Conservation (phyloP, 345 rosid genomes). For the Salix arbutifolia region DNA sequence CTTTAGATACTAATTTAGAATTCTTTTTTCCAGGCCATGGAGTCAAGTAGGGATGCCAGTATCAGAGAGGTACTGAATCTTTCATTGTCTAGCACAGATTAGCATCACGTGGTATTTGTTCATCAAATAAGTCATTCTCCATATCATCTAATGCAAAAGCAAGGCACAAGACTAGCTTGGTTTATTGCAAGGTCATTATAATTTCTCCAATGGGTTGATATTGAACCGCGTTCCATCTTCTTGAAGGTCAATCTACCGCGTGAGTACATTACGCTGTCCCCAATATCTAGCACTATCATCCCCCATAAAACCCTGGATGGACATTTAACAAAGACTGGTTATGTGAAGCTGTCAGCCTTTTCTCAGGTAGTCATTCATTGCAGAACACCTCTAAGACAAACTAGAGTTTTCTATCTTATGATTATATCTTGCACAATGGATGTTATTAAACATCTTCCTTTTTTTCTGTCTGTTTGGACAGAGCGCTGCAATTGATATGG, state of each 20-base stretch:
- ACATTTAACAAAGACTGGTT: slow-evolving; percentile 61
- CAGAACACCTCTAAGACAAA: neutral
- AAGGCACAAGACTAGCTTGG: neutral
- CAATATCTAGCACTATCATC: slow-evolving; percentile 74
- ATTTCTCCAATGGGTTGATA: neutral
- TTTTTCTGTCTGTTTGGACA: slow-evolving; percentile 24
- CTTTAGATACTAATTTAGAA: neutral
- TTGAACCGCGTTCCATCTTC: slow-evolving; percentile 12
- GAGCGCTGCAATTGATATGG: slow-evolving; percentile 84
- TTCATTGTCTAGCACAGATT: neutral
- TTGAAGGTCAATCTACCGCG: slow-evolving; percentile 70
- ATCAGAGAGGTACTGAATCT: slow-evolving; percentile 54
- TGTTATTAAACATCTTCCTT: neutral
- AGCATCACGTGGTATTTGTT: no score
- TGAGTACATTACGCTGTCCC: slow-evolving; percentile 71
- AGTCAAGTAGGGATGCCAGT: slow-evolving; percentile 32
- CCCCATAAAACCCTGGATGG: slow-evolving; percentile 73
- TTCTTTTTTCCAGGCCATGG: slow-evolving; percentile 40
- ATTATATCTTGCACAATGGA: neutral
- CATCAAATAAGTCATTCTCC: neutral
- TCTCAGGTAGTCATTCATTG: slow-evolving; percentile 53
- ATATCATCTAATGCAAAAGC: neutral
- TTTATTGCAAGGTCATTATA: neutral
- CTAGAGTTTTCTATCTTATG: neutral
- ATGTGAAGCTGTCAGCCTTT: slow-evolving; percentile 66